Evolutionary conservation across 768 basidiomycete genomes (phyloP), one percentile per base, ranked within the genome.

Genomic region (Trametes cubensis): DNA sequence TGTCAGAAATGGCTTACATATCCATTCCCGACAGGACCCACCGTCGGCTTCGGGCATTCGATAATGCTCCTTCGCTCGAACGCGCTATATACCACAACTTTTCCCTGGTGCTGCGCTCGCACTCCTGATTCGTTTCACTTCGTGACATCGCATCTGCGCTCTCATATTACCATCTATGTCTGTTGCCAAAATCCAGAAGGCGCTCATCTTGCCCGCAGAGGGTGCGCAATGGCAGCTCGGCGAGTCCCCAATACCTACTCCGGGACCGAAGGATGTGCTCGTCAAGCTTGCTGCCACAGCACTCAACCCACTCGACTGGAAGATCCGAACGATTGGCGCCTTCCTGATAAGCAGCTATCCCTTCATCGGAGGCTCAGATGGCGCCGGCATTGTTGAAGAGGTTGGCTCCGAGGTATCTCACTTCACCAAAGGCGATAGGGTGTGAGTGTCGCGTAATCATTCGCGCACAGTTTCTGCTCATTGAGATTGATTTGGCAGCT

Each of bases 241-340:
- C 39, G 48, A 55, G 30, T 34, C 25, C 15, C 30, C 40, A 39
- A 52, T 81, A 8, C 78, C 75, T 17, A 71, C 69, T n/a, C 83
- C 83, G 4, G 78, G 79, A 14, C 76, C 78, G 4, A 79, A 78
- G 51, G 81, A 83, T 65, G 67, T 84, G 23, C 76, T 85, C 42
- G 70, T 84, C 67, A 78, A 78, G 68, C 69, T 84, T 55, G 71
- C 76, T 44, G 74, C 84, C 6, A 76, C 81, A 0, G 77, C 80
- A 2, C 70, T 85, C 52, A 84, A 85, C 62, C 85, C 85, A 2
- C 75, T 78, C 14, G 85, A 86, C 61, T 81, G 81, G 71, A 83
- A 81, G 66, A 74, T 83, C 30, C 80, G 80, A 58, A 34, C 34
- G 6, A 76, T 70, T 52, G 25, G 17, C 17, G 48, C 52, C 51